Percentiles rank a stretch among this genome's conserved stretches.
Conservation (phyloP, 2,329 filamentous ascomycete genomes). For the Alternaria sp. region DNA sequence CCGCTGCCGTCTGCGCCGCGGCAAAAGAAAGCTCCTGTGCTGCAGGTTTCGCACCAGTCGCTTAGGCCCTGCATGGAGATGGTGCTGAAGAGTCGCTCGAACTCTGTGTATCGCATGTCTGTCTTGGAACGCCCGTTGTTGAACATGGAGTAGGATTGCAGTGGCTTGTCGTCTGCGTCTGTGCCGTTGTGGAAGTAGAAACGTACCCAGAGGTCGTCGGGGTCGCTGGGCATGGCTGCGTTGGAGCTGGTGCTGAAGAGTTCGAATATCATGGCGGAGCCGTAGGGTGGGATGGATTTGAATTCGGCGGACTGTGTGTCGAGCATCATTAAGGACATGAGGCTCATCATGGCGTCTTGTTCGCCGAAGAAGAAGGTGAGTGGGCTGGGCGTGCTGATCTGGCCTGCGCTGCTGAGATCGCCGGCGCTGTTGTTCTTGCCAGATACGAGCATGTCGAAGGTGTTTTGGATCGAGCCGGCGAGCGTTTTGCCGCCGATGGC, state of each 20-base stretch:
- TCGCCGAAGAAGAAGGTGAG: conserved; percentile 53
- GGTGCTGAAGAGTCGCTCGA: conserved; percentile 52
- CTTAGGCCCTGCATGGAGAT: conserved; percentile 53
- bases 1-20: conserved; percentile 45
- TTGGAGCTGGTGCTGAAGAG: conserved; percentile 53
- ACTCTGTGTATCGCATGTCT: conserved; percentile 59
- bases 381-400: conserved; percentile 44
- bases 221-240: conserved; percentile 47
- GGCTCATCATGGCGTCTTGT: conserved; percentile 39
- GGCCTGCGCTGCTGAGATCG: neutral
- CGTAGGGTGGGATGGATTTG: conserved; percentile 35
- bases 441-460: conserved; percentile 28
- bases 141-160: conserved; percentile 58
- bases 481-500: conserved; percentile 43
- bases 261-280: conserved; percentile 47
- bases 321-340: conserved; percentile 36
- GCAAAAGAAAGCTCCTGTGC: conserved; percentile 59
- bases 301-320: conserved; percentile 25
- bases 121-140: conserved; percentile 53
- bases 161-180: conserved; percentile 46
- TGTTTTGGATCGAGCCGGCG: conserved; percentile 31
- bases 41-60: conserved; percentile 62
- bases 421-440: conserved; percentile 11
- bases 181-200: conserved; percentile 66
- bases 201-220: conserved; percentile 59